Evolutionary conservation across 2,329 filamentous ascomycete genomes (phyloP).

Genomic region (Calonectria fujianensis): DNA sequence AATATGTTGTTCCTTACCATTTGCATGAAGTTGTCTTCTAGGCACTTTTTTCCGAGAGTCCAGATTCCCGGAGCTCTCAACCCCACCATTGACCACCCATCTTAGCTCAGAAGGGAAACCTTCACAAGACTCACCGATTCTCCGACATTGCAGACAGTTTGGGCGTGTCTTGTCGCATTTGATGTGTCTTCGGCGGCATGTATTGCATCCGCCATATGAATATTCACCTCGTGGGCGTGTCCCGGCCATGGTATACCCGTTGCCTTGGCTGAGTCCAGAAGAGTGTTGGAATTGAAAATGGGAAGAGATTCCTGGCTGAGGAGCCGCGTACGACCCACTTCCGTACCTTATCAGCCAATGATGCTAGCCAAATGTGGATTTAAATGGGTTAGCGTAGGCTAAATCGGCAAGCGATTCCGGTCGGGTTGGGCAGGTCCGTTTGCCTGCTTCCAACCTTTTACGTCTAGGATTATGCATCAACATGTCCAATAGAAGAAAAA

Average conservation of each 20-base stretch:
- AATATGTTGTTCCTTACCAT: not conserved
- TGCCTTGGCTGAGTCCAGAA: not conserved
- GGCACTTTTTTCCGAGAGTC: not conserved
- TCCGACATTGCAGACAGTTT: not conserved
- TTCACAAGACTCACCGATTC: not conserved
- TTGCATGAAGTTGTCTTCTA: not conserved
- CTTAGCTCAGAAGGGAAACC: not conserved
- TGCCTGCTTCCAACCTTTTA: too few species aligned
- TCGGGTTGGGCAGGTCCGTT: too few species aligned
- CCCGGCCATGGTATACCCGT: not conserved
- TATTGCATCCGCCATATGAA: constrained; percentile 8
- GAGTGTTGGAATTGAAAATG: not conserved
- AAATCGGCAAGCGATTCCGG: not conserved
- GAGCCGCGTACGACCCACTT: not conserved
- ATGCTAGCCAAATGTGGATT: not conserved
- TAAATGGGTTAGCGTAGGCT: not conserved
- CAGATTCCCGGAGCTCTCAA: not conserved
- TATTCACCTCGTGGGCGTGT: constrained; percentile 12
- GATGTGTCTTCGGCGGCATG: constrained; percentile 4
- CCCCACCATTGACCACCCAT: not conserved
- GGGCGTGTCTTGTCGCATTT: constrained; percentile 24
- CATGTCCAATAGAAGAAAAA: not conserved
- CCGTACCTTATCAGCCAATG: not conserved
- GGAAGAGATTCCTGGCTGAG: not conserved
- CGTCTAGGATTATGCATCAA: not conserved